Evolutionary conservation across 768 basidiomycete genomes (phyloP), one percentile per base, ranked within the genome.

Genomic region (Collybiopsis luxurians): DNA sequence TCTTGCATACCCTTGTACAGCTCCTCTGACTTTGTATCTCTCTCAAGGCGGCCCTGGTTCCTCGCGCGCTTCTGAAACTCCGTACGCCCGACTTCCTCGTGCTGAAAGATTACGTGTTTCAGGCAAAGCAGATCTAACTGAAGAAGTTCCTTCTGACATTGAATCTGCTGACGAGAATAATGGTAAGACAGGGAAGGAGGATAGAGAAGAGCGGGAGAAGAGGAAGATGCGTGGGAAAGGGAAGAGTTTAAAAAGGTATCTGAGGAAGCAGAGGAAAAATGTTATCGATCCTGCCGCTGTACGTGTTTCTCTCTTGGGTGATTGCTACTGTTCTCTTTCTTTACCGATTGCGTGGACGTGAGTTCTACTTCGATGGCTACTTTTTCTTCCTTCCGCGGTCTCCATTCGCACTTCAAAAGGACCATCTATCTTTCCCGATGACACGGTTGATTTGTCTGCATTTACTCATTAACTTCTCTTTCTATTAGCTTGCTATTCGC

Each of bases 191-290:
- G 30, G 47, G 30, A 49, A 57, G 44, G 66, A 59, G 61, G 65
- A 66, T 64, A 72, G 73, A 60, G 79, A 79, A 63, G 86, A 79
- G 73, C 77, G 73, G 63, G 82, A 77, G 75, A 89, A 80, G 85
- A 80, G 86, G 64, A 89, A 83, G 77, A 92, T 90, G 88, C 82
- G 93, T 31, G 94, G 95, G 15, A 94, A 87, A 68, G 84, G 83
- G 24, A 94, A 92, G 79, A 89, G 85, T 68, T 67, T 95, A 67
- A 96, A 94, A 71, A 78, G 93, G 45, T 90, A 85, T 69, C 70
- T 97, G 60, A 81, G 91, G 64, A 97, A 95, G 76, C 90, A 96
- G 71, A 84, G 92, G 68, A 94, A 95, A 78, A 97, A 98, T 65
- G 91, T 98, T 47, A 83, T 98, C 60, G 95, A 98, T 68, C 92